A percentile compares a stretch with the other conserved stretches of the same genome.
Conservation (phyloP, 1,284 basidiomycete genomes). For the Ganoderma leucocontextum region DNA sequence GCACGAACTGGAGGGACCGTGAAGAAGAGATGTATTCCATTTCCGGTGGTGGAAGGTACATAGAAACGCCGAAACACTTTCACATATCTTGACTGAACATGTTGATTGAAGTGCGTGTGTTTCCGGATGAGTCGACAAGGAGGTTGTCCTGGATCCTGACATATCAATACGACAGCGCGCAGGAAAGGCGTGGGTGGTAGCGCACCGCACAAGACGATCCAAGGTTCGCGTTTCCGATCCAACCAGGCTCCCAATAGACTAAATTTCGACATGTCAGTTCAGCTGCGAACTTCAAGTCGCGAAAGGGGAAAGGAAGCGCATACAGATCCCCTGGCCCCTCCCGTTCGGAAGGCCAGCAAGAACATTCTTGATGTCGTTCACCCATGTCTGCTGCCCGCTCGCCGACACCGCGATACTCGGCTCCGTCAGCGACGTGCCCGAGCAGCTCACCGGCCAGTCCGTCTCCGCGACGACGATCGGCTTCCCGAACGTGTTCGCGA, state of each 20-base stretch:
- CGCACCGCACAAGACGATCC: constrained; percentile 64
- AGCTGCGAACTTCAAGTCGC: background rate
- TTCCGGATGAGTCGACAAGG: constrained; percentile 42
- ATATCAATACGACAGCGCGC: background rate
- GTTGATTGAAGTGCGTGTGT: constrained; percentile 44
- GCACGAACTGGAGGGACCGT: background rate
- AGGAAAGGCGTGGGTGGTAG: constrained; percentile 15
- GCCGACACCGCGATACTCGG: constrained; percentile 57
- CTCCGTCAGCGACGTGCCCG: constrained; percentile 56
- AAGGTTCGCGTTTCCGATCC: constrained; percentile 65
- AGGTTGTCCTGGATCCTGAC: constrained; percentile 42
- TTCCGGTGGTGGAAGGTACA: too few relatives aligned
- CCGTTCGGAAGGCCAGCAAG: constrained; percentile 55
- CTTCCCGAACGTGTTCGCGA: constrained; percentile 60
- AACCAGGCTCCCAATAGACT: constrained; percentile 72
- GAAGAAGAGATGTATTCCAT: background rate
- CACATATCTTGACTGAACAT: constrained; percentile 40
- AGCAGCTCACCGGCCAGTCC: constrained; percentile 66
- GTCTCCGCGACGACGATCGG: constrained; percentile 70
- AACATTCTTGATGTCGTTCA: constrained; percentile 56
- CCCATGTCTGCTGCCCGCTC: constrained; percentile 64
- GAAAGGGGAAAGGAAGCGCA: constrained; percentile 12
- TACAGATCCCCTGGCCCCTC: constrained; percentile 50
- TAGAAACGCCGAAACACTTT: background rate
- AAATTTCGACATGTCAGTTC: constrained; percentile 29